These are phyloP conservation scores for Yamadazyma dushanensis DNA, from an alignment of 1,139 yeast species.

Conservation along the genomic window DNA sequence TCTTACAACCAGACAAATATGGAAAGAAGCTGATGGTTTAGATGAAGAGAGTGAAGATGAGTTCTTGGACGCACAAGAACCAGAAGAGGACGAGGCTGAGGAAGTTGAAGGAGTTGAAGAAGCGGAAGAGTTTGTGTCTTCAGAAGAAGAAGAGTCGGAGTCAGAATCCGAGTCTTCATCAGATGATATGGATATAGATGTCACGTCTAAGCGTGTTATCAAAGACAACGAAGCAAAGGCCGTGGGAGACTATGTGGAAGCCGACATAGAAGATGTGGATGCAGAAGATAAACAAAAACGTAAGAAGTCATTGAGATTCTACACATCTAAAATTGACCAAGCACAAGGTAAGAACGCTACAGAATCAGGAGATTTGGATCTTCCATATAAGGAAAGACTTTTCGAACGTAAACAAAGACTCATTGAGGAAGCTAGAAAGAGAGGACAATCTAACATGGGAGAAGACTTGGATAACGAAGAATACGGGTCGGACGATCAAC, in stretches of 20 bases:
- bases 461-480: conserved; percentile 53
- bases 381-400: conserved; percentile 89
- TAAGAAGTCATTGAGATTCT: conserved; percentile 85
- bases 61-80: conserved; percentile 13
- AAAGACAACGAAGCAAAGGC: conserved; percentile 24
- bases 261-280: conserved; percentile 65
- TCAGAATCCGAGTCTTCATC: conserved; percentile 17
- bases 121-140: conserved; percentile 19
- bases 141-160: conserved; percentile 16
- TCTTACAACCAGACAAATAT: conserved; percentile 77
- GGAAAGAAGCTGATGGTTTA: conserved; percentile 74
- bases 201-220: conserved; percentile 45
- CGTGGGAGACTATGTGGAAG: conserved; percentile 60
- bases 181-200: conserved; percentile 42
- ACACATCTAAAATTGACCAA: conserved; percentile 94
- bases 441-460: conserved; percentile 54
- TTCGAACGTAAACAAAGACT: conserved; percentile 88
- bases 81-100: conserved; percentile 9
- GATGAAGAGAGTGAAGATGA: conserved; percentile 9
- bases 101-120: conserved; percentile 20
- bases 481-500: conserved; percentile 50
- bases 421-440: conserved; percentile 81
- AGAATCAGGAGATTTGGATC: conserved; percentile 75
- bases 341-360: conserved; percentile 51
- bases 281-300: conserved; percentile 82